phyloP scores from a whole-genome alignment of 2,329 filamentous ascomycete genomes.

The Calonectria pseudoturangicola region DNA sequence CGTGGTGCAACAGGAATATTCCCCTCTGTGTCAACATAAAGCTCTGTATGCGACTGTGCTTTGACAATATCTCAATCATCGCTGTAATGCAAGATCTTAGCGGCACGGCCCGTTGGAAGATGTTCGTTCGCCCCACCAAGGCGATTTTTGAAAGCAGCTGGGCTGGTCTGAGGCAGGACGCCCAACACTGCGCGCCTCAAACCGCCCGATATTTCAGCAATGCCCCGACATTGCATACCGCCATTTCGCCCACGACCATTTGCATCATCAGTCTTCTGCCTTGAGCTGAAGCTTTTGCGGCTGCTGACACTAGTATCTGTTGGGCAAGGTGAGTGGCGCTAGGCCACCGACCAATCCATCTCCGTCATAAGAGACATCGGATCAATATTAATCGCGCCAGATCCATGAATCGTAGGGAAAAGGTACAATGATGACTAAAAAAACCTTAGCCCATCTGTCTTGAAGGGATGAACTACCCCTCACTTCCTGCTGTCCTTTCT shows the following conservation, averaged over 20 bases:
- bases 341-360: slow-evolving; percentile 11
- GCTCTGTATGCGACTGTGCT: too few relatives aligned
- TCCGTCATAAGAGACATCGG: slow-evolving; percentile 18
- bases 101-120: too few relatives aligned
- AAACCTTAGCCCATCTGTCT: not conserved
- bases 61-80: too few relatives aligned
- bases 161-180: too few relatives aligned
- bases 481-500: not conserved
- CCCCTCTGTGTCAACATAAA: too few relatives aligned
- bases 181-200: not conserved
- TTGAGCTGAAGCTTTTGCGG: not conserved
- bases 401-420: not conserved
- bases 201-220: not conserved
- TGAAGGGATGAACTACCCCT: slow-evolving; percentile 16
- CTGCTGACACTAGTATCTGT: not conserved
- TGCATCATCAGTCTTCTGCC: not conserved
- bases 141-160: too few relatives aligned
- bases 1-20: too few relatives aligned
- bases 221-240: not conserved
- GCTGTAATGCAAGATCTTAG: too few relatives aligned
- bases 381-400: slow-evolving; percentile 15
- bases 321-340: slow-evolving; percentile 5
- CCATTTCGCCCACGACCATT: not conserved
- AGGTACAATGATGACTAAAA: slow-evolving; percentile 15
- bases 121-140: too few relatives aligned